Conservation (phyloP, 345 rosid genomes). For the Moringa oleifera region DNA sequence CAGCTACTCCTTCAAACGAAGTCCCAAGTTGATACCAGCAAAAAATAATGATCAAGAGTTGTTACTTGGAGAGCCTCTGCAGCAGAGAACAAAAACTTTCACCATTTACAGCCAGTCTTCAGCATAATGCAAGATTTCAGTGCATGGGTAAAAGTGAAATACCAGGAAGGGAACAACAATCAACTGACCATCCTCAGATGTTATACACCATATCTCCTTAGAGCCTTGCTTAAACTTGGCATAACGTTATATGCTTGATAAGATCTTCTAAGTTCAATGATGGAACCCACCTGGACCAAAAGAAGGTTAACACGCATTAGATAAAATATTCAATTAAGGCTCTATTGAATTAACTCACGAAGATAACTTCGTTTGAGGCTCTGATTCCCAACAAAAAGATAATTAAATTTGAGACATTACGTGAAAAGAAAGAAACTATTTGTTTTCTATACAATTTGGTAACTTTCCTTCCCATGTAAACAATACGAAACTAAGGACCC, state of each 20-base stretch:
- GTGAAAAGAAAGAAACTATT: too few species aligned
- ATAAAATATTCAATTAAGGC: too few species aligned
- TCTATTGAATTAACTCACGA: too few species aligned
- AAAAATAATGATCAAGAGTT: background rate
- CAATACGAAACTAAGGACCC: too few species aligned
- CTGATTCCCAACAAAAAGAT: too few species aligned
- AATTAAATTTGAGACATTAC: too few species aligned
- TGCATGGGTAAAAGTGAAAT: background rate
- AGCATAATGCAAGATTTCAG: background rate
- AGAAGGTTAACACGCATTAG: background rate
- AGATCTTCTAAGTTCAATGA: slow-evolving; percentile 92
- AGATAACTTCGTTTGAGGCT: too few species aligned
- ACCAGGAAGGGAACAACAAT: background rate
- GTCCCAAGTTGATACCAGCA: background rate
- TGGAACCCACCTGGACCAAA: slow-evolving; percentile 78
- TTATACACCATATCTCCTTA: slow-evolving; percentile 74
- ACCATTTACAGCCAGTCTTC: background rate
- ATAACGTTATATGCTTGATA: slow-evolving; percentile 94
- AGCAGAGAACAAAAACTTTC: background rate
- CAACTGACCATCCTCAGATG: background rate
- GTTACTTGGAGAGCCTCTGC: background rate
- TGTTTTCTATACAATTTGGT: too few species aligned
- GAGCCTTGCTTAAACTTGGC: slow-evolving; percentile 92
- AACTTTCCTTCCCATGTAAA: too few species aligned
- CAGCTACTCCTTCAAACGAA: background rate